Evolutionary conservation across 306 rosid species (phyloP).

Genomic region (Glycine tomentella): DNA sequence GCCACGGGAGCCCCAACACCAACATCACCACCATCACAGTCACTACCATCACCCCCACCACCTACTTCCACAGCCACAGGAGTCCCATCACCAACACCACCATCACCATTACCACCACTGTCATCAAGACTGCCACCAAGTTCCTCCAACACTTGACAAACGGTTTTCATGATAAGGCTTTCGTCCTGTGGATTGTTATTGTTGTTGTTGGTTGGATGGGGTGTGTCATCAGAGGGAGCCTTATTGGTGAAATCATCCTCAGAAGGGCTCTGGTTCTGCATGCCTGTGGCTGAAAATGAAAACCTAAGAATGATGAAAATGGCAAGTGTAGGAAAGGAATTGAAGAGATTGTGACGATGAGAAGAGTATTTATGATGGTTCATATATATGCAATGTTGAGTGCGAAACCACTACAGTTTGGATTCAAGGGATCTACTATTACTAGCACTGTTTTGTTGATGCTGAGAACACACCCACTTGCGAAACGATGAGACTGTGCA

Average conservation of each 20-base stretch:
- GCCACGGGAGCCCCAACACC: too few species aligned
- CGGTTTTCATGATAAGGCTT: background rate
- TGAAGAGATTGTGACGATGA: background rate
- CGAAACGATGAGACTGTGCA: background rate
- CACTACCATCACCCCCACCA: background rate
- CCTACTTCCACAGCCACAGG: background rate
- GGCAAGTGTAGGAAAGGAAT: background rate
- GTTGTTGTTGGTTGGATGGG: background rate
- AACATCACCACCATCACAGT: too few species aligned
- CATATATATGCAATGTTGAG: background rate
- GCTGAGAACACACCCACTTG: background rate
- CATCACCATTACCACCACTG: background rate
- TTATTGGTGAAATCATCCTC: background rate
- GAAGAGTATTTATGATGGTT: background rate
- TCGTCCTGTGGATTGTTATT: background rate
- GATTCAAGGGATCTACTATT: background rate
- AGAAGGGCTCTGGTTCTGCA: conserved; percentile 10
- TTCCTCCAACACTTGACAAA: conserved; percentile 30
- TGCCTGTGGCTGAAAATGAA: background rate
- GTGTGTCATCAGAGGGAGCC: background rate
- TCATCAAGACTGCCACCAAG: background rate
- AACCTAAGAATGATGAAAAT: background rate
- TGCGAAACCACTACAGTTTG: background rate
- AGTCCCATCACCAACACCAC: background rate
- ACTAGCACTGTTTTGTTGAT: background rate